Percentiles rank a stretch among this genome's conserved stretches.
phyloP scores from a whole-genome alignment of 2,329 filamentous ascomycete genomes.

The Hirsutella rhossiliensis region DNA sequence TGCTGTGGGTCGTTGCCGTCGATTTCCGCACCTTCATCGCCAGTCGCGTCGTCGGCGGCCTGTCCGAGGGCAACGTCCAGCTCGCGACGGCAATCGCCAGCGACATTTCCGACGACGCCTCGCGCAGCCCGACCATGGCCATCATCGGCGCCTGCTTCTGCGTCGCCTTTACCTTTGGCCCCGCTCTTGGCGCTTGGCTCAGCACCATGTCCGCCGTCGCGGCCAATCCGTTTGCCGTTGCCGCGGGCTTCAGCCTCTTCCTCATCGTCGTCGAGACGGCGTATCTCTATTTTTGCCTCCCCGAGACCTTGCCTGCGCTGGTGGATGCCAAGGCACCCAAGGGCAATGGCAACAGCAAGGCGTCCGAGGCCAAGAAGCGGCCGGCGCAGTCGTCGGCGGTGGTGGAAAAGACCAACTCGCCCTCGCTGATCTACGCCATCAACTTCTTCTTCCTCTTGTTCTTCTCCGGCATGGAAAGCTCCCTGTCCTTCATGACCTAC shows the following conservation, averaged over 20 bases:
- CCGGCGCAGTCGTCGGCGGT: slow-evolving; percentile 9
- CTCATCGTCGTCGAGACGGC: slow-evolving; percentile 78
- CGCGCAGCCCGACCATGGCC: slow-evolving; percentile 86
- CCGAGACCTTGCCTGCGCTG: slow-evolving; percentile 68
- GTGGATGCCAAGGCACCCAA: slow-evolving; percentile 21
- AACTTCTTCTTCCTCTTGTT: slow-evolving; percentile 91
- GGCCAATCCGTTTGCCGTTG: slow-evolving; percentile 87
- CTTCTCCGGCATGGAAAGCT: slow-evolving; percentile 98
- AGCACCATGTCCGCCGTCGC: slow-evolving; percentile 66
- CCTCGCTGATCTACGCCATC: slow-evolving; percentile 67
- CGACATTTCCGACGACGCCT: slow-evolving; percentile 79
- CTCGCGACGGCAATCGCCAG: slow-evolving; percentile 92
- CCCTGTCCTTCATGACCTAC: slow-evolving; percentile 92
- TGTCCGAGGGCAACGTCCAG: slow-evolving; percentile 96
- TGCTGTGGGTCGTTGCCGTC: slow-evolving; percentile 85
- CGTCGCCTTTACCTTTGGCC: slow-evolving; percentile 93
- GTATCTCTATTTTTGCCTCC: slow-evolving; percentile 74
- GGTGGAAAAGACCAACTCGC: slow-evolving; percentile 62
- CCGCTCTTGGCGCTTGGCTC: slow-evolving; percentile 78
- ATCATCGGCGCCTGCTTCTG: slow-evolving; percentile 94
- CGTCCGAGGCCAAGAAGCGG: slow-evolving; percentile 5
- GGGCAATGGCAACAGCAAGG: slow-evolving; percentile 9
- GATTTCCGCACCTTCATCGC: slow-evolving; percentile 94
- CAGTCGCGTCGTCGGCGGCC: slow-evolving; percentile 80
- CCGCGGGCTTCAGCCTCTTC: slow-evolving; percentile 75